Conservation (phyloP, 2,329 filamentous ascomycete genomes). For the Aspergillus ustus region DNA sequence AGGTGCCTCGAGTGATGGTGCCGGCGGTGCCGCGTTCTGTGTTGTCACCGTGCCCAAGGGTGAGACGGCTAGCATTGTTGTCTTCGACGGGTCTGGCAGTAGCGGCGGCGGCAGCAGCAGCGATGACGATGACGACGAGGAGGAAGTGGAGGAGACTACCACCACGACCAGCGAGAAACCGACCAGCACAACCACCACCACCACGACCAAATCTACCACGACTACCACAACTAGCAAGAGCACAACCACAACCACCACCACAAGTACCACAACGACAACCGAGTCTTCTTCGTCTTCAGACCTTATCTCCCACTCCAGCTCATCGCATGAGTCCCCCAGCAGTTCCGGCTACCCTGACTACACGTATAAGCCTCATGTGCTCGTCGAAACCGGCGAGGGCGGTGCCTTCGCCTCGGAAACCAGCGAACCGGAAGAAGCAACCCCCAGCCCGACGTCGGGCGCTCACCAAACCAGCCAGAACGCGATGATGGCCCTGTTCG, state of each 20-base stretch:
- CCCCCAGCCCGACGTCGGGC: slow-evolving; percentile 29
- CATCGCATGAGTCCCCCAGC: slow-evolving; percentile 13
- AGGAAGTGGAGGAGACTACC: slow-evolving; percentile 2
- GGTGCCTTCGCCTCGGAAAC: slow-evolving; percentile 20
- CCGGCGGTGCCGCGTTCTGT: slow-evolving; percentile 72
- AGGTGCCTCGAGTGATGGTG: slow-evolving; percentile 63
- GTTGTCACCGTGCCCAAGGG: slow-evolving; percentile 76
- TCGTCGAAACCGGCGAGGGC: slow-evolving; percentile 19
- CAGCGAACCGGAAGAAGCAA: slow-evolving; percentile 17
- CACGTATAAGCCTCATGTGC: slow-evolving; percentile 19
- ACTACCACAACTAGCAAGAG: slow-evolving; percentile 15
- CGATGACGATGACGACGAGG: neutral
- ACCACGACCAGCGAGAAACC: slow-evolving; percentile 22
- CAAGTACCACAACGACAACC: slow-evolving; percentile 20
- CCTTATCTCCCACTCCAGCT: slow-evolving; percentile 1
- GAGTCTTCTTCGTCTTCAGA: slow-evolving; percentile 12
- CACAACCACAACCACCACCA: slow-evolving; percentile 13
- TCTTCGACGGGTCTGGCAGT: slow-evolving; percentile 52
- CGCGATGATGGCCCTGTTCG: slow-evolving; percentile 29
- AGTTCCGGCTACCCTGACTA: slow-evolving; percentile 21
- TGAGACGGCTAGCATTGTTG: slow-evolving; percentile 68
- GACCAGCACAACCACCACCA: slow-evolving; percentile 18
- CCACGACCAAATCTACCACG: slow-evolving; percentile 18
- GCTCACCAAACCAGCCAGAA: slow-evolving; percentile 23
- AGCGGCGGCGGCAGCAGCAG: slow-evolving; percentile 21